These are phyloP conservation scores for Colletotrichum abscissum DNA, from an alignment of 2,329 filamentous ascomycete species.

Conservation along the genomic window DNA sequence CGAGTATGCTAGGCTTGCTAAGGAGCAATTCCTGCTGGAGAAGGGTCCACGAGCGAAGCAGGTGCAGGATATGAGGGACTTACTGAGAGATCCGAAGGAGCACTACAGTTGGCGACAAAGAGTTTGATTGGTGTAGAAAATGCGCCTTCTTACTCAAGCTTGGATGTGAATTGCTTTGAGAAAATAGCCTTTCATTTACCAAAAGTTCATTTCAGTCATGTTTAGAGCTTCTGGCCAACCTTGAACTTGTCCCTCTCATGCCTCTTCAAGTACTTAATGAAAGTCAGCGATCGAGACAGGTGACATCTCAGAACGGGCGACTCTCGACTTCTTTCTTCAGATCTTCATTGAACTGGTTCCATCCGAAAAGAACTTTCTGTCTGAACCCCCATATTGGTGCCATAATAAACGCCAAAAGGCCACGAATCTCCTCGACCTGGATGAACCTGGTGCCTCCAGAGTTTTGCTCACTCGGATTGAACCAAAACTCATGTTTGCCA, in stretches of 20 bases:
- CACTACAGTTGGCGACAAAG: conserved; percentile 35
- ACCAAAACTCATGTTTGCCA: conserved; percentile 11
- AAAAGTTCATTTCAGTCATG: not conserved
- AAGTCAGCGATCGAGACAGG: rapidly evolving
- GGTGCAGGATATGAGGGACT: conserved; percentile 21
- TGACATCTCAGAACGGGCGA: not conserved
- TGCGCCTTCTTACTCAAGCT: too few species aligned
- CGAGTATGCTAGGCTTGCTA: conserved; percentile 50
- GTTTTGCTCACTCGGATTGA: not conserved
- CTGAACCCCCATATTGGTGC: not conserved
- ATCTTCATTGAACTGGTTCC: conserved; percentile 8
- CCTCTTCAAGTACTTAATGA: rapidly evolving
- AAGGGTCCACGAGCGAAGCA: conserved; percentile 16
- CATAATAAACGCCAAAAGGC: conserved; percentile 3
- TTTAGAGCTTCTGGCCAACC: not conserved
- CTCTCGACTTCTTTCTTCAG: conserved; percentile 10
- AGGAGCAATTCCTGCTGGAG: conserved; percentile 47
- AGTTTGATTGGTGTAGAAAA: not conserved
- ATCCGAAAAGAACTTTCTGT: not conserved
- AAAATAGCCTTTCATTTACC: not conserved
- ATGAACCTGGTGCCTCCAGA: not conserved
- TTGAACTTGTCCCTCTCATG: not conserved
- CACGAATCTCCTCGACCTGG: not conserved
- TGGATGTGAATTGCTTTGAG: too few species aligned
- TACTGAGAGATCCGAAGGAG: conserved; percentile 3